These are phyloP conservation scores for Pelargonium myrrhifolium DNA, from an alignment of 441 rosid genomes.

Conservation along the genomic window DNA sequence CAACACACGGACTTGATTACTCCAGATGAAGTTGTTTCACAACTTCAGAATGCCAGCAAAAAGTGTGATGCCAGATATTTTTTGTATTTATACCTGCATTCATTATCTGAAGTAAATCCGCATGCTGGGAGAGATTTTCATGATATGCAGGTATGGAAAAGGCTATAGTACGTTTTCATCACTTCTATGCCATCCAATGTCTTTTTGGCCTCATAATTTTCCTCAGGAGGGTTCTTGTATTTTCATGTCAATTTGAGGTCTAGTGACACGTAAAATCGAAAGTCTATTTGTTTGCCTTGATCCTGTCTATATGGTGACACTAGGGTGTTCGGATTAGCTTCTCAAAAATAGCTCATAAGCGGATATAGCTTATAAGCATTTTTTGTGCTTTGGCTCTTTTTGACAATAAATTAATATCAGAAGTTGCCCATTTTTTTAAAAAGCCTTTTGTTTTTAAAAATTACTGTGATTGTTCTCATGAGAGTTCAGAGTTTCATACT, in stretches of 20 bases:
- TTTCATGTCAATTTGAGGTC: background rate
- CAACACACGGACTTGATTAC: conserved; percentile 72
- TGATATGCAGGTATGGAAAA: conserved; percentile 78
- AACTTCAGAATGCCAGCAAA: conserved; percentile 46
- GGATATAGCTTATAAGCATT: too few species aligned
- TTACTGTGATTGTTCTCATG: too few species aligned
- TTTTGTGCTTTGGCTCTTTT: too few species aligned
- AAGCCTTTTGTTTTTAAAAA: too few species aligned
- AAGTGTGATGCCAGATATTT: conserved; percentile 77
- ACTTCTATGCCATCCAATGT: background rate
- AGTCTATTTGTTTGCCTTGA: too few species aligned
- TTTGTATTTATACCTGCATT: conserved; percentile 76
- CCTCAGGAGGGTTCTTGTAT: background rate
- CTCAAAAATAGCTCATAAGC: too few species aligned
- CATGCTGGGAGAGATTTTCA: conserved; percentile 87
- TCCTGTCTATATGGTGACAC: too few species aligned
- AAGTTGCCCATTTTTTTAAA: too few species aligned
- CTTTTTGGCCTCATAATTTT: background rate
- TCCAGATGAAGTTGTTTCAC: conserved; percentile 82
- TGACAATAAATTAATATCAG: too few species aligned
- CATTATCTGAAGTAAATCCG: conserved; percentile 73
- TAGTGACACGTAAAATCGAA: background rate
- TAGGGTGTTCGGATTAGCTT: too few species aligned
- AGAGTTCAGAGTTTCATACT: too few species aligned
- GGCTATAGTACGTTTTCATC: conserved; percentile 11